Evolutionary conservation across 1,284 basidiomycete species (phyloP).

Genomic region (Xerocomus amazonicus): DNA sequence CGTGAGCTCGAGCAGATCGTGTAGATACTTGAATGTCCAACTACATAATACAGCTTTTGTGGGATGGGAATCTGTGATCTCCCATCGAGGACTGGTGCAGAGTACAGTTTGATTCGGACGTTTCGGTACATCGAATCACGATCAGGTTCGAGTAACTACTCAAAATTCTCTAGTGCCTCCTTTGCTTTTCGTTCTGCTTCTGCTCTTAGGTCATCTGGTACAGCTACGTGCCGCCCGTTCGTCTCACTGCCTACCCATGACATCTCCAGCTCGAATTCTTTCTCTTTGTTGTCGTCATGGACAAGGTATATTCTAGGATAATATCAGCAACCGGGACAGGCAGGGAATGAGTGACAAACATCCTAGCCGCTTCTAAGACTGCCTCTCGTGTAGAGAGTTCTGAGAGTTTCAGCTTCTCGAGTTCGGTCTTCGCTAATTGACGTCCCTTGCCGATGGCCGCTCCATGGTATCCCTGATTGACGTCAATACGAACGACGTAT

Average conservation of each 20-base stretch:
- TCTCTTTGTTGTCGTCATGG: constrained; percentile 97
- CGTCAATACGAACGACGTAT: constrained; percentile 5
- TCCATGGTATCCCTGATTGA: constrained; percentile 79
- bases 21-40: constrained; percentile 39
- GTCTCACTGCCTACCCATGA: constrained; percentile 94
- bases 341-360: constrained; percentile 53
- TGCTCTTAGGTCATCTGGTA: constrained; percentile 80
- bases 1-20: constrained; percentile 88
- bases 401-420: constrained; percentile 90
- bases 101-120: constrained; percentile 11
- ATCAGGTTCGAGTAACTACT: constrained; percentile 41
- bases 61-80: background rate
- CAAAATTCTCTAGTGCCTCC: constrained; percentile 86
- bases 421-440: constrained; percentile 95
- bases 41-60: background rate
- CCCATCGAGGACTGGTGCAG: background rate
- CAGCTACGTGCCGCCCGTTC: constrained; percentile 73
- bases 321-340: constrained; percentile 9
- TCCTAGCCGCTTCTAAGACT: constrained; percentile 91
- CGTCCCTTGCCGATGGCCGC: constrained; percentile 96
- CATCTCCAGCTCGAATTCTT: constrained; percentile 97
- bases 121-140: background rate
- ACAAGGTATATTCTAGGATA: constrained; percentile 86
- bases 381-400: constrained; percentile 80
- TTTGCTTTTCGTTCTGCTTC: constrained; percentile 91